Conservation (phyloP, 371 early-diverging fungal species). For the Rhizopus delemar region DNA sequence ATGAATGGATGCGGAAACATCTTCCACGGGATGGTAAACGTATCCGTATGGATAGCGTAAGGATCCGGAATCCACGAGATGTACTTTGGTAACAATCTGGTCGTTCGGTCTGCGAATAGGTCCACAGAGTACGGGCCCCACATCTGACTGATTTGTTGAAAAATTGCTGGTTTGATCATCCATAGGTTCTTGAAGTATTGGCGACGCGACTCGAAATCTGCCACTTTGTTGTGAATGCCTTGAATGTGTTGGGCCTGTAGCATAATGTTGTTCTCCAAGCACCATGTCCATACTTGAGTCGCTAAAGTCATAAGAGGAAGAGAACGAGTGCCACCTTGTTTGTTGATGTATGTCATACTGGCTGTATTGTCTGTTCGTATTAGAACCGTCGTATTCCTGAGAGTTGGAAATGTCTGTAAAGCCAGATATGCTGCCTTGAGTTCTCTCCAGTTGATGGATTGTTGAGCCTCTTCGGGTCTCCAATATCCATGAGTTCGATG, state of each 20-base stretch:
- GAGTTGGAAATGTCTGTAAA: conserved; percentile 4
- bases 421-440: conserved; percentile 14
- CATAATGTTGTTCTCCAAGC: neutral
- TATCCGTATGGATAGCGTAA: neutral
- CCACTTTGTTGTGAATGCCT: conserved; percentile 1
- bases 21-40: neutral
- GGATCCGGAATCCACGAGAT: conserved; percentile 22
- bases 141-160: conserved; percentile 6
- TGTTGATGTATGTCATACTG: conserved; percentile 8
- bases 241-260: conserved; percentile 10
- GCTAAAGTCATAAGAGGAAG: conserved; percentile 6
- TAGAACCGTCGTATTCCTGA: conserved; percentile 4
- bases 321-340: conserved; percentile 12
- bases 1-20: neutral
- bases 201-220: conserved; percentile 22
- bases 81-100: conserved; percentile 15
- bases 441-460: conserved; percentile 32
- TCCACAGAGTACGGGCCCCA: conserved; percentile 23
- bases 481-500: conserved; percentile 5
- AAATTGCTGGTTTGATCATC: conserved; percentile 3
- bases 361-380: conserved; percentile 11
- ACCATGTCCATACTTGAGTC: conserved; percentile 9
- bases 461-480: conserved; percentile 9
- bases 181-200: conserved; percentile 17
- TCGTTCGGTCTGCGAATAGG: conserved; percentile 28